Percentiles rank a stretch among this genome's conserved stretches.
phyloP scores from a whole-genome alignment of 306 rosid species.

The Heteromeles arbutifolia region DNA sequence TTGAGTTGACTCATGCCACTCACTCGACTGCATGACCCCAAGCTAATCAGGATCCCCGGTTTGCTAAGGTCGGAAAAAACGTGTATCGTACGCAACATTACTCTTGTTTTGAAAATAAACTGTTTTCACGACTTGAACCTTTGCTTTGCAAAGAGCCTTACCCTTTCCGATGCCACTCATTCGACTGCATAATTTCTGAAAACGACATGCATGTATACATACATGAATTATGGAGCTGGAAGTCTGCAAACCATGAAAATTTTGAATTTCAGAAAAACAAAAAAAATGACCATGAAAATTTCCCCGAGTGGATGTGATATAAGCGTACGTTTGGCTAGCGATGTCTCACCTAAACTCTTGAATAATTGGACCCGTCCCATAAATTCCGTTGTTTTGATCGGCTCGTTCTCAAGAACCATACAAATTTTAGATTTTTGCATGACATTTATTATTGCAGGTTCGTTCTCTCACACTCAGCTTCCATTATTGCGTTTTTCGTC shows the following conservation, averaged over 20 bases:
- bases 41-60: too few relatives aligned
- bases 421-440: background rate
- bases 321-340: background rate
- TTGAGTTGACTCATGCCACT: background rate
- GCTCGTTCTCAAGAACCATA: background rate
- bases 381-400: background rate
- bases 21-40: background rate
- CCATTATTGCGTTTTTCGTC: background rate
- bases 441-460: background rate
- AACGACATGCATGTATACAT: background rate
- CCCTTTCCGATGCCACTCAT: background rate
- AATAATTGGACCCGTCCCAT: background rate
- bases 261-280: background rate
- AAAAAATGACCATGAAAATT: background rate
- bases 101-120: too few relatives aligned
- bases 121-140: too few relatives aligned
- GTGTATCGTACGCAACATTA: too few relatives aligned
- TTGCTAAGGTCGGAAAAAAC: too few relatives aligned
- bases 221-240: background rate
- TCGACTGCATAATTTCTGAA: background rate
- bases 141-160: too few relatives aligned
- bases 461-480: background rate
- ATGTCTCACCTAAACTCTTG: conserved; percentile 4
- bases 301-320: background rate
- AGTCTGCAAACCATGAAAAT: background rate